phyloP scores from a whole-genome alignment of 345 rosid genomes.

The Triadica sebifera region DNA sequence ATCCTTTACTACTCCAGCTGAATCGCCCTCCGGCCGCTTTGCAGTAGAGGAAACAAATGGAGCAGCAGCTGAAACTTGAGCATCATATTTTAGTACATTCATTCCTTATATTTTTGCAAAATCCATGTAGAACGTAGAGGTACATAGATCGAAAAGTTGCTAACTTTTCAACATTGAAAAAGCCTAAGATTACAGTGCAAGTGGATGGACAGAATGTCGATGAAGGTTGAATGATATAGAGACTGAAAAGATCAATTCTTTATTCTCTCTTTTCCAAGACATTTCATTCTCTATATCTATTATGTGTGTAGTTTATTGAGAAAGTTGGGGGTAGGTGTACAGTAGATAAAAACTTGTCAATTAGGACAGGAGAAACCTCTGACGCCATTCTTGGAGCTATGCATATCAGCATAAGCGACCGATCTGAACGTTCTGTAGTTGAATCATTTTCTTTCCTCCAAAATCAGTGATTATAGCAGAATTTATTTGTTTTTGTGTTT shows the following conservation, averaged over 20 bases:
- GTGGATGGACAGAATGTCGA: no score
- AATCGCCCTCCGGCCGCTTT: not conserved
- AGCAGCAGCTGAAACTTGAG: conserved; percentile 12
- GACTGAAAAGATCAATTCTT: not conserved
- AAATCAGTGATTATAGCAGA: not conserved
- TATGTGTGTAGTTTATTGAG: not conserved
- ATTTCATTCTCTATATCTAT: not conserved
- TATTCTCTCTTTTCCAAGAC: not conserved
- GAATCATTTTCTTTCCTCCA: not conserved
- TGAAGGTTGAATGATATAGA: not conserved
- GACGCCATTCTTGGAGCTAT: not conserved
- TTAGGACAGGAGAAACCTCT: not conserved
- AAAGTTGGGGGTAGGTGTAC: not conserved
- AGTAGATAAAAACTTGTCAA: not conserved
- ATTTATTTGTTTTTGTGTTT: not conserved
- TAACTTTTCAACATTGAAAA: not conserved
- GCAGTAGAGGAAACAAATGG: conserved; percentile 7
- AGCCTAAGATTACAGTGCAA: not conserved
- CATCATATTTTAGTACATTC: not conserved
- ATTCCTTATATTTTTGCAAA: not conserved
- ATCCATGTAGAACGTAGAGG: not conserved
- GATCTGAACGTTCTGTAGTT: not conserved
- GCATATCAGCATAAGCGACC: no score
- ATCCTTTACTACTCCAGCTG: conserved; percentile 18
- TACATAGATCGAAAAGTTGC: not conserved